Base-by-base conservation (phyloP, 768 basidiomycete species). In the Collybia nuda region DNA sequence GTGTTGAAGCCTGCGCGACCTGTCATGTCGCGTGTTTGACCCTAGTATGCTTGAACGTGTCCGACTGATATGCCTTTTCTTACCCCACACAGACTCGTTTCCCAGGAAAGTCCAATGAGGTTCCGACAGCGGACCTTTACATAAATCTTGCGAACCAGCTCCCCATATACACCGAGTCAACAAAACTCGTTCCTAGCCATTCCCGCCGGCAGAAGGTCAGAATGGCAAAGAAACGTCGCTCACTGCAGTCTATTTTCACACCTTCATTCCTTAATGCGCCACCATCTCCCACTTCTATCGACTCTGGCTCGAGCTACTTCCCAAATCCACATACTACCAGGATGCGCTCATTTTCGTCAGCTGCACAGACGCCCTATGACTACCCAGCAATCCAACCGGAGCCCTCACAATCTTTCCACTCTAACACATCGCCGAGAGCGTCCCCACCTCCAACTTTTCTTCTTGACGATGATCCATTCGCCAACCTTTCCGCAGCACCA, bases 401-500 rank as follows among this genome's bases (percentile, higher is more conserved):
- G 7, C 55, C 21, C 38, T 57, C 59, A 19, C 53, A 70, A 40
- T 63, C 63, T 12, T 51, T 51, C 14, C 32, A 32, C 2, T 11
- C 9, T 9, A 32, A 32, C 18, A 19, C 47, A 23, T 60, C 53
- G 29, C 28, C 53, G 14, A 49, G 46, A 59, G 40, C 55, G 55
- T 73, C 73, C 11, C 68, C 73, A 5, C 74, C 75, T 1, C 70
- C 69, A 14, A 65, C 62, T n/a, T 76, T 70, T 53, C 72, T 88
- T 17, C 69, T 86, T 21, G 87, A 88, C 57, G 82, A 85, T 45
- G 88, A 90, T 58, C 88, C 88, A 1, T 90, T 90, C 57, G 88
- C 88, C 18, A 81, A 84, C 53, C 70, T 85, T 12, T 68, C 75
- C 32, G 47, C 65, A n/a, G 53, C 56, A 32, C 59, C 62, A 19